Evolutionary conservation across 306 rosid species (phyloP), one percentile per base, ranked within the genome.

Genomic region (Bauhinia variegata): DNA sequence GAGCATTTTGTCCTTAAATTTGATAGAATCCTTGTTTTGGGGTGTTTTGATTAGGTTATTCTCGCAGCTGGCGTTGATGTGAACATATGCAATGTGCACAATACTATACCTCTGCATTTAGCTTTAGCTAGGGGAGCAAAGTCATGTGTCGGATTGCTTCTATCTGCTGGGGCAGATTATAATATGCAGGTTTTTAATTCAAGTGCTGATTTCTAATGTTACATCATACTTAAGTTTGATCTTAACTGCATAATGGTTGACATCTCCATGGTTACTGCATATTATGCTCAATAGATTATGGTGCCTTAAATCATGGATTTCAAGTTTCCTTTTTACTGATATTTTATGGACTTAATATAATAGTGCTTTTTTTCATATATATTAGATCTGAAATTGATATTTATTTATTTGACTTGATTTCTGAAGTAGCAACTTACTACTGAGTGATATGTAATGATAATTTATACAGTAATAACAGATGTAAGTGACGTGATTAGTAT

Each of bases 61-160:
- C 92, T 93, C 67, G 82, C 86, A 66, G 97, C 90, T 52, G 96
- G 97, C 48, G 95, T 93, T 57, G 85, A 85, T 84, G 99, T 90
- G 79, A 90, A 93, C 87, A 88, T 88, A 60, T 85, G 86, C 65
- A 90, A 88, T 85, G 87, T 82, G 77, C 96, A 90, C 82, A 90
- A 90, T 79, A 90, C 90, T 63, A 86, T 90, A 76, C 99, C 99
- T 60, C 96, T 93, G 71, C 99, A 93, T 65, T 88, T 93, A 63
- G 96, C 99, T 31, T 72, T 93, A 77, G 97, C 97, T 80, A 85
- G 97, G 85, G 99, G 99, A 54, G 95, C 99, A 31, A 93, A 90
- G 83, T 84, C 92, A 71, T 90, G 97, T 71, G 83, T 90, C 74
- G 86, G 95, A 68, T 83, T 93, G 85, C 99, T 93, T 79, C 85